phyloP scores from a whole-genome alignment of 2,329 filamentous ascomycete species.

The Xylariaceae sp. region DNA sequence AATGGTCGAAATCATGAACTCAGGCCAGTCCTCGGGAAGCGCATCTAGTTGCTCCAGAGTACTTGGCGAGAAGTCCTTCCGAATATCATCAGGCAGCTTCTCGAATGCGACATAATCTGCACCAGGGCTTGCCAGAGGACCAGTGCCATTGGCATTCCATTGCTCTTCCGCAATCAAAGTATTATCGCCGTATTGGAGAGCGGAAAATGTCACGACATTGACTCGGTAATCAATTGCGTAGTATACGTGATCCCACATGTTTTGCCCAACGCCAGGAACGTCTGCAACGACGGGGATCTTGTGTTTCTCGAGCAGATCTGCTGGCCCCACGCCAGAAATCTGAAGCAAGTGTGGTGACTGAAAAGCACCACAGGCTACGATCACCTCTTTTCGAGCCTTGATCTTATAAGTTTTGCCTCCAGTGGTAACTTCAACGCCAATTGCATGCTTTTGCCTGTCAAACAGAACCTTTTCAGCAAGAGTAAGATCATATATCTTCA shows the following conservation, averaged over 20 bases:
- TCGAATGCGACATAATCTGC: slow-evolving; percentile 29
- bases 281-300: background rate
- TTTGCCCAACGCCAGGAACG: slow-evolving; percentile 1
- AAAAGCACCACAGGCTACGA: slow-evolving; percentile 64
- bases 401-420: slow-evolving; percentile 23
- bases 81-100: slow-evolving; percentile 27
- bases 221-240: slow-evolving; percentile 26
- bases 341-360: slow-evolving; percentile 56
- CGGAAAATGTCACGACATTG: slow-evolving; percentile 29
- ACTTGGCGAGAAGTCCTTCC: slow-evolving; percentile 2
- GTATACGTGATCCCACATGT: slow-evolving; percentile 4
- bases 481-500: background rate
- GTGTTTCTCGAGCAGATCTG: background rate
- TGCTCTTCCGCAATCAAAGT: background rate
- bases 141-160: slow-evolving; percentile 24
- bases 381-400: slow-evolving; percentile 52
- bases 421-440: slow-evolving; percentile 1
- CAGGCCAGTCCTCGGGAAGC: slow-evolving; percentile 30
- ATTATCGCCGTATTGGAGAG: slow-evolving; percentile 17
- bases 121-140: too few relatives aligned
- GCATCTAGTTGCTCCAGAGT: background rate
- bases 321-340: slow-evolving; percentile 19
- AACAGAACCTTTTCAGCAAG: background rate
- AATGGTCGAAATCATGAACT: slow-evolving; percentile 16
- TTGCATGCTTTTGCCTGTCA: slow-evolving; percentile 33